A percentile compares a stretch with the other conserved stretches of the same genome.
These are phyloP conservation scores for Trichosporon asahii DNA, from an alignment of 1,284 basidiomycete genomes.

Conservation along the genomic window DNA sequence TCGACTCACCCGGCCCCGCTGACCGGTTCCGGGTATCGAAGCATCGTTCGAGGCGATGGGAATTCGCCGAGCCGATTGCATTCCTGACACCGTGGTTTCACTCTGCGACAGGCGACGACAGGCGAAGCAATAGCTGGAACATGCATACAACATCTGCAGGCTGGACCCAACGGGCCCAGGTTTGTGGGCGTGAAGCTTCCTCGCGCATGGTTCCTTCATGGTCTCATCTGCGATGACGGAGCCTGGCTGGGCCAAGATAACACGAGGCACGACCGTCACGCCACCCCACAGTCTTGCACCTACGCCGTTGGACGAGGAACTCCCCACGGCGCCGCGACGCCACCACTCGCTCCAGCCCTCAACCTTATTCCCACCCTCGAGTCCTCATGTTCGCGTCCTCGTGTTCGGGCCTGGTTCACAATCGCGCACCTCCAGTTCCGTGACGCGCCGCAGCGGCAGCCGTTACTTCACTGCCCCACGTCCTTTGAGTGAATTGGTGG, in stretches of 20 bases:
- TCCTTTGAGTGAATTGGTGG: too few relatives aligned
- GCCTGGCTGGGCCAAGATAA: background rate
- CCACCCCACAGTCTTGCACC: background rate
- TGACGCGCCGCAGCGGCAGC: too few relatives aligned
- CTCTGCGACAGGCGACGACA: background rate
- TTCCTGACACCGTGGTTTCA: background rate
- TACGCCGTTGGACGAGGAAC: too few relatives aligned
- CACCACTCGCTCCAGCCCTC: background rate
- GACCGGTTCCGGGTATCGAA: background rate
- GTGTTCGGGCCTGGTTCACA: background rate
- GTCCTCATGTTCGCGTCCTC: background rate
- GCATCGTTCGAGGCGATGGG: background rate
- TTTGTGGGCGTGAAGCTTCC: background rate
- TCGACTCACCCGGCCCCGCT: background rate
- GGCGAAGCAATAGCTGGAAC: background rate
- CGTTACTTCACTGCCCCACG: background rate
- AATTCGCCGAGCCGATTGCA: background rate
- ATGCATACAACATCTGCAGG: background rate
- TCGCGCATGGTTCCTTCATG: too few relatives aligned
- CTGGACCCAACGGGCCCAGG: background rate
- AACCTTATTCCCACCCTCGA: background rate
- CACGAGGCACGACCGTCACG: background rate
- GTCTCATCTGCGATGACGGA: too few relatives aligned
- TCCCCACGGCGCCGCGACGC: background rate
- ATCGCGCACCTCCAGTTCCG: too few relatives aligned